Conservation (phyloP, 441 rosid species). For the Erodium chrysanthum region DNA sequence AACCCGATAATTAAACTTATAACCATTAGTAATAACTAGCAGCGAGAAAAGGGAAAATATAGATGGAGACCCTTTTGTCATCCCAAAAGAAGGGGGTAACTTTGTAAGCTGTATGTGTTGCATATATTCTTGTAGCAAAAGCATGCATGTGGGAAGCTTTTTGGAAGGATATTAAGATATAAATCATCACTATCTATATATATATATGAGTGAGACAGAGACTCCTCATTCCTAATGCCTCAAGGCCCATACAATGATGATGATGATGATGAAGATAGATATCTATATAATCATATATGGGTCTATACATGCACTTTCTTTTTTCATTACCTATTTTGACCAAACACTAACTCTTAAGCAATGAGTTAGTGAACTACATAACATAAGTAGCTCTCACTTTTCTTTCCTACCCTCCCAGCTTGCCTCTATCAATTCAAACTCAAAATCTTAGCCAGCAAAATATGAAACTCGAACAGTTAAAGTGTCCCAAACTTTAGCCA, state of each 20-base stretch:
- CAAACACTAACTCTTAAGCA: background rate
- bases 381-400: background rate
- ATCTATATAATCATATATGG: background rate
- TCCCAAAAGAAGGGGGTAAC: background rate
- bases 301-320: background rate
- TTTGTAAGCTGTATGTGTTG: background rate
- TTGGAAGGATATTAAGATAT: background rate
- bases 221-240: background rate
- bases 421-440: background rate
- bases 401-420: background rate
- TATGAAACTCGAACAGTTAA: background rate
- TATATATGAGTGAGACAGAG: background rate
- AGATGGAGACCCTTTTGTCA: background rate
- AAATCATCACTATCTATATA: background rate
- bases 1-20: background rate
- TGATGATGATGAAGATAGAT: slow-evolving; percentile 2
- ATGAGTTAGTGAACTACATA: background rate
- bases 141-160: slow-evolving; percentile 3
- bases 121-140: slow-evolving; percentile 3
- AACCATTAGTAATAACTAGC: background rate
- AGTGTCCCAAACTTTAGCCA: background rate
- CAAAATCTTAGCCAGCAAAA: background rate
- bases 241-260: slow-evolving; percentile 3
- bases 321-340: background rate
- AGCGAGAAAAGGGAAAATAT: background rate